Percentiles rank a stretch among this genome's conserved stretches.
phyloP scores from a whole-genome alignment of 1,284 basidiomycete genomes.

The Coriolopsis trogii region DNA sequence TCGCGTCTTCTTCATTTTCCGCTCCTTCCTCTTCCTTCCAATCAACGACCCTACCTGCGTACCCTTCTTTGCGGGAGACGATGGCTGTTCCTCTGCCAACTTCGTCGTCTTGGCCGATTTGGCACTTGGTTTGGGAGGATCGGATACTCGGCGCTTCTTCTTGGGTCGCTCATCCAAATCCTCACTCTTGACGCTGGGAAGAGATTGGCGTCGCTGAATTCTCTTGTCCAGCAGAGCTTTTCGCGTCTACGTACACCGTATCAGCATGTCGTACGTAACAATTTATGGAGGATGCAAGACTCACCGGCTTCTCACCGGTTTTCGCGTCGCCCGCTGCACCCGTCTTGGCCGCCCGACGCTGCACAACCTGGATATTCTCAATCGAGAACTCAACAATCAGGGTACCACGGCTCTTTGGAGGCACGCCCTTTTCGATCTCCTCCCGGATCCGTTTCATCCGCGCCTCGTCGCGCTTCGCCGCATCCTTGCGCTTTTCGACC shows the following conservation, averaged over 20 bases:
- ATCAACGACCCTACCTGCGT: constrained; percentile 36
- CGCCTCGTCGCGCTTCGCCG: constrained; percentile 46
- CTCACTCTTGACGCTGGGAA: constrained; percentile 25
- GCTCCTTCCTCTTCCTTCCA: constrained; percentile 39
- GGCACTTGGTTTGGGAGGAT: constrained; percentile 17
- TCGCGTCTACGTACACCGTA: no score
- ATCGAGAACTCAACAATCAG: constrained; percentile 92
- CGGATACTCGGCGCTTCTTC: constrained; percentile 33
- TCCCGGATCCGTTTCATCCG: constrained; percentile 62
- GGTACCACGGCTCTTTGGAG: constrained; percentile 55
- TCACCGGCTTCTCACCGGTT: constrained; percentile 17
- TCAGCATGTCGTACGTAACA: constrained; percentile 1
- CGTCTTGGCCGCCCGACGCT: constrained; percentile 57
- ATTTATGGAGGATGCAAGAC: neutral
- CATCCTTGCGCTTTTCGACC: constrained; percentile 53
- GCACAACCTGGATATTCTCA: constrained; percentile 89
- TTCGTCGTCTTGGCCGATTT: constrained; percentile 12
- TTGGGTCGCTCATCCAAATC: constrained; percentile 26
- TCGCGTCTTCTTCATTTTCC: constrained; percentile 28
- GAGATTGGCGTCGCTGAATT: constrained; percentile 15
- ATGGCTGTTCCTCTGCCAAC: constrained; percentile 10
- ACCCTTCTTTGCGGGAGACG: constrained; percentile 2
- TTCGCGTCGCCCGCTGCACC: constrained; percentile 7
- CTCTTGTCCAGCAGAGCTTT: no score
- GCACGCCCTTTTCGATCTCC: constrained; percentile 54